phyloP scores from a whole-genome alignment of 1,284 basidiomycete genomes.

The Pseudozyma pruni region DNA sequence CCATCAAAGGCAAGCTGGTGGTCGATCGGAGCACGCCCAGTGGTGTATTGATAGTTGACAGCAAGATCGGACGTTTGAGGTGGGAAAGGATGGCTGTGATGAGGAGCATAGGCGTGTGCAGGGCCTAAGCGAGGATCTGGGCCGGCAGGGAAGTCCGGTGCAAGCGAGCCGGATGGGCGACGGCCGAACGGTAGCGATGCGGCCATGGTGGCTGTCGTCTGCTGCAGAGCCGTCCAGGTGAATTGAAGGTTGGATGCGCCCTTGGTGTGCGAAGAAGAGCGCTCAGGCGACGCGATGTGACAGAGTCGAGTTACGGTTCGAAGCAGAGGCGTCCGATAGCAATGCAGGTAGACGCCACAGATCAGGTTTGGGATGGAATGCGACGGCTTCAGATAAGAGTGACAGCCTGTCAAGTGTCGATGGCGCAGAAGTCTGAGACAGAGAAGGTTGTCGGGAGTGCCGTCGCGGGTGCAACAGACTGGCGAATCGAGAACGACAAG shows the following conservation, averaged over 20 bases:
- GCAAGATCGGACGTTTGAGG: slow-evolving; percentile 11
- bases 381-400: too few species aligned
- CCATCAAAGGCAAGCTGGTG: slow-evolving; percentile 18
- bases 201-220: slow-evolving; percentile 22
- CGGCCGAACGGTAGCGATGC: slow-evolving; percentile 22
- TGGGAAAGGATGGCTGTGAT: slow-evolving; percentile 3
- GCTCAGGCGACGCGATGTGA: not conserved
- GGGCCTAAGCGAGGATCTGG: slow-evolving; percentile 23
- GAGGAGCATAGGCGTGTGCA: slow-evolving; percentile 12
- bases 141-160: slow-evolving; percentile 10
- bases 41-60: slow-evolving; percentile 25
- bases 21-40: slow-evolving; percentile 18
- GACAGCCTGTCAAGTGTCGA: too few species aligned
- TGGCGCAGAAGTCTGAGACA: too few species aligned
- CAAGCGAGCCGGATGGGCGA: slow-evolving; percentile 10
- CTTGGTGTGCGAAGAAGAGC: not conserved
- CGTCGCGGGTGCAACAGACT: too few species aligned
- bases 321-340: too few species aligned
- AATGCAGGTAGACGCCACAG: too few species aligned
- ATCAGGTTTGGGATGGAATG: too few species aligned
- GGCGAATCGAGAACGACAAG: too few species aligned
- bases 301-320: too few species aligned
- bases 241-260: too few species aligned
- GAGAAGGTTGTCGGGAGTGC: too few species aligned
- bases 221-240: slow-evolving; percentile 26